These are phyloP conservation scores for Termitomyces sp. DNA, from an alignment of 768 basidiomycete genomes.

Conservation along the genomic window DNA sequence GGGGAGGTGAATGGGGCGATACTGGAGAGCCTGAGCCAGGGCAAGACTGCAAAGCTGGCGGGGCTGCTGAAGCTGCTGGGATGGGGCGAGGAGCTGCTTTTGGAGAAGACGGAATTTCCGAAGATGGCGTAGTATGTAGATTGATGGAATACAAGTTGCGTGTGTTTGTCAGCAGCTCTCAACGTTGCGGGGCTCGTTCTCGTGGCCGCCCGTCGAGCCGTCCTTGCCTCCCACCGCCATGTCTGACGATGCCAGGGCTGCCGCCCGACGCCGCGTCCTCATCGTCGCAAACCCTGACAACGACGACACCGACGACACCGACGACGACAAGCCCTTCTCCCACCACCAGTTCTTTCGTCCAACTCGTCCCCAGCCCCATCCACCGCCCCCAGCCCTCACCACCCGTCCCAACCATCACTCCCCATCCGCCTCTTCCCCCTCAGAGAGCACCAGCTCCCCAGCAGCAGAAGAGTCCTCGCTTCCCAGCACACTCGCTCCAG, in stretches of 20 bases:
- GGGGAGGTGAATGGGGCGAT: constrained; percentile 96
- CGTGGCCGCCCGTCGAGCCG: not conserved
- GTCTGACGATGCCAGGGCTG: constrained; percentile 62
- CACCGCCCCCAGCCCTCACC: constrained; percentile 23
- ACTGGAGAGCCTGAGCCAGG: constrained; percentile 87
- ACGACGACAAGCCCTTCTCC: not conserved
- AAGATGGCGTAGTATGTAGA: constrained; percentile 44
- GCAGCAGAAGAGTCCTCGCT: constrained; percentile 65
- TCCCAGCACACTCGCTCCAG: constrained; percentile 59
- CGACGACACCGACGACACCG: constrained; percentile 28
- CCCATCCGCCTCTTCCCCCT: constrained; percentile 63
- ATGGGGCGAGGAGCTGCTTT: constrained; percentile 85
- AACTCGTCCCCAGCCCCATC: constrained; percentile 5
- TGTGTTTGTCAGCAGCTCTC: constrained; percentile 14
- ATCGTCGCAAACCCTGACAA: constrained; percentile 62
- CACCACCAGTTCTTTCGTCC: no score
- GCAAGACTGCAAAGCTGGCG: constrained; percentile 87
- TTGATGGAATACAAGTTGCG: constrained; percentile 8
- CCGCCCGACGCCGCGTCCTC: constrained; percentile 40
- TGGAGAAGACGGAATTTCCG: constrained; percentile 78
- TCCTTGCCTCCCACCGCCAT: constrained; percentile 30
- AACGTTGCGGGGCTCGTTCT: constrained; percentile 10
- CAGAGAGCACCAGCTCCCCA: constrained; percentile 59
- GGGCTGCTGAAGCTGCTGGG: constrained; percentile 78
- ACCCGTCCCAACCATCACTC: constrained; percentile 34